These are phyloP conservation scores for Plantago ovata DNA, from an alignment of 257 asterid species.

Conservation along the genomic window DNA sequence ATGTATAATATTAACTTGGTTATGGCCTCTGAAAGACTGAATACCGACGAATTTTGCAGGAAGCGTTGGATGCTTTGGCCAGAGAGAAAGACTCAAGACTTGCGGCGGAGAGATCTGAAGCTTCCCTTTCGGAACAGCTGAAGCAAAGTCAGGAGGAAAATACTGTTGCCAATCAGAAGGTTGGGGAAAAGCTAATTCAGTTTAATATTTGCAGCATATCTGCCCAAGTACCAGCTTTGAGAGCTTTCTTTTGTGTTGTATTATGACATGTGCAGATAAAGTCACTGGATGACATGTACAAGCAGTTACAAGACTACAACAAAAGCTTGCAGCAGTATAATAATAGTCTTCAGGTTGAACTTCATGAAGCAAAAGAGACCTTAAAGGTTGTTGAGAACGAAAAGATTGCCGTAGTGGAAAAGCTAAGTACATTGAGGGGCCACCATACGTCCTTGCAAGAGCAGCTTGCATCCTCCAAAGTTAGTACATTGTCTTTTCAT, in stretches of 20 bases:
- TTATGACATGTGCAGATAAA: slow-evolving; percentile 56
- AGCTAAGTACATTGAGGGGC: slow-evolving; percentile 80
- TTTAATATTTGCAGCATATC: not conserved
- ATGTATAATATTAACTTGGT: not conserved
- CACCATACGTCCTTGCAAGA: slow-evolving; percentile 78
- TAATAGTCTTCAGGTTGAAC: slow-evolving; percentile 80
- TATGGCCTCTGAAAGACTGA: slow-evolving; percentile 8
- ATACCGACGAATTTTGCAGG: slow-evolving; percentile 37
- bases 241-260: slow-evolving; percentile 14
- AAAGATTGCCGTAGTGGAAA: slow-evolving; percentile 73
- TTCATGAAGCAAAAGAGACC: slow-evolving; percentile 52
- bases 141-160: slow-evolving; percentile 63
- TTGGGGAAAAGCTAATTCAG: slow-evolving; percentile 17
- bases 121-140: slow-evolving; percentile 71
- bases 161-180: slow-evolving; percentile 61
- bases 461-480: slow-evolving; percentile 64
- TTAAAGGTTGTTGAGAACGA: slow-evolving; percentile 81
- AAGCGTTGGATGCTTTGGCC: slow-evolving; percentile 59
- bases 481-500: not conserved
- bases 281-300: slow-evolving; percentile 65
- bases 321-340: slow-evolving; percentile 87
- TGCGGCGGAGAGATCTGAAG: slow-evolving; percentile 66
- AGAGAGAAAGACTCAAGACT: slow-evolving; percentile 68
- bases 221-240: not conserved
- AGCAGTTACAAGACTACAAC: slow-evolving; percentile 77